Evolutionary conservation across 129 eudicot species (phyloP).

Genomic region (Saussurea involucrata): DNA sequence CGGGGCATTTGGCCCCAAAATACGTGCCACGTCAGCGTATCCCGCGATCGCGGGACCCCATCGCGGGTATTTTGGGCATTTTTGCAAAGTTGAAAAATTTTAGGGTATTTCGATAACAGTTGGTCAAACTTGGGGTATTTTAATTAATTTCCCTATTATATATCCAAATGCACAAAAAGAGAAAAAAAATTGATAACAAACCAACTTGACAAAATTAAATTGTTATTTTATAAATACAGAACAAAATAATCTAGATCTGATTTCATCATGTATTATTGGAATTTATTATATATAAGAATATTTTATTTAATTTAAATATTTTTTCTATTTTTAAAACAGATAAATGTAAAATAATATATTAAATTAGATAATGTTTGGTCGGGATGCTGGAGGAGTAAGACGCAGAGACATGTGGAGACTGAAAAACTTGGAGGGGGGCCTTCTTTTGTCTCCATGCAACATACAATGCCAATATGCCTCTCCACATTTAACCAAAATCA

Average conservation of each 20-base stretch:
- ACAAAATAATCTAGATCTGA: background rate
- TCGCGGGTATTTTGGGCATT: no score
- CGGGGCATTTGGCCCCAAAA: no score
- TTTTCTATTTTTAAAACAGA: background rate
- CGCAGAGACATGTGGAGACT: slow-evolving; percentile 22
- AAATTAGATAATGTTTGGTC: slow-evolving; percentile 16
- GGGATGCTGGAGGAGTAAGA: slow-evolving; percentile 17
- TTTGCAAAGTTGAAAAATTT: no score
- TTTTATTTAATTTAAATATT: background rate
- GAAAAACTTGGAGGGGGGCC: slow-evolving; percentile 7
- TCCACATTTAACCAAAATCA: background rate
- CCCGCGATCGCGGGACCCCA: no score
- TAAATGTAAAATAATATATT: background rate
- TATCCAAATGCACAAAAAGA: background rate
- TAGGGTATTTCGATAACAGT: no score
- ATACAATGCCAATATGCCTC: slow-evolving; percentile 6
- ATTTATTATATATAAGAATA: background rate
- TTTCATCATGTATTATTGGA: background rate
- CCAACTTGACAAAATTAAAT: background rate
- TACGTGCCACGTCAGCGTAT: no score
- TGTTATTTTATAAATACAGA: background rate
- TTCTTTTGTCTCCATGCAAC: slow-evolving; percentile 30
- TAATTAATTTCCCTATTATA: no score
- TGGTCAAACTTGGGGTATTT: no score
- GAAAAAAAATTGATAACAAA: background rate